Percentiles rank a stretch among this genome's conserved stretches.
Evolutionary conservation across 306 rosid species (phyloP).

Genomic region (Fagus sylvatica): DNA sequence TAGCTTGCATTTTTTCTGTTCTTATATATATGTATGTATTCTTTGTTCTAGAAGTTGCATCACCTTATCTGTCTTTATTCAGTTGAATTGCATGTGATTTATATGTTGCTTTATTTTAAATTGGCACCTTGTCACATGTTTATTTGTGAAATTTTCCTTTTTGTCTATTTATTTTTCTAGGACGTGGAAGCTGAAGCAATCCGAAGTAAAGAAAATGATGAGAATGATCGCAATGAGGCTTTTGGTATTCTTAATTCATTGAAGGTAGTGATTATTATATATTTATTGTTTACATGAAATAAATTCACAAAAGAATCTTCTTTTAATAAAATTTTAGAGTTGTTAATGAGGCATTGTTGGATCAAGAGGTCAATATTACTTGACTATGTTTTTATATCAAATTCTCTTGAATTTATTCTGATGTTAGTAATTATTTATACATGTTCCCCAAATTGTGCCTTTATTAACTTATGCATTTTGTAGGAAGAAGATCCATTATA

Average conservation of each 20-base stretch:
- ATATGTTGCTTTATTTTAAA: not conserved
- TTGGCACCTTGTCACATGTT: not conserved
- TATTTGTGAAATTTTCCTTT: slow-evolving; percentile 18
- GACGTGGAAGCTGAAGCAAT: slow-evolving; percentile 58
- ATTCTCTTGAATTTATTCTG: not conserved
- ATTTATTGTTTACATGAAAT: not conserved
- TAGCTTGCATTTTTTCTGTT: not conserved
- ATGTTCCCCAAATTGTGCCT: not conserved
- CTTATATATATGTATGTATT: not conserved
- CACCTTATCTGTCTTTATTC: not conserved
- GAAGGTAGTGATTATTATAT: slow-evolving; percentile 51
- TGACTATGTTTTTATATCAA: not conserved
- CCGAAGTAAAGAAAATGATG: slow-evolving; percentile 53
- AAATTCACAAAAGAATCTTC: not conserved
- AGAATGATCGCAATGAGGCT: slow-evolving; percentile 39
- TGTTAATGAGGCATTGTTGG: not conserved
- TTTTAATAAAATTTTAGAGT: not conserved
- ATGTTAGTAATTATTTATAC: slow-evolving; percentile 16
- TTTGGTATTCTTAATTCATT: slow-evolving; percentile 59
- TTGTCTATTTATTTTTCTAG: slow-evolving; percentile 37
- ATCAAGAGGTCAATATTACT: not conserved
- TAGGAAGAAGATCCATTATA: slow-evolving; percentile 63
- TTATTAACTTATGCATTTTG: slow-evolving; percentile 40
- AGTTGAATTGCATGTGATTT: not conserved
- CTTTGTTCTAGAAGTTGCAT: not conserved